A percentile compares a stretch with the other conserved stretches of the same genome.
These are phyloP conservation scores for Amanita rimosa DNA, from an alignment of 768 basidiomycete species.

Conservation along the genomic window DNA sequence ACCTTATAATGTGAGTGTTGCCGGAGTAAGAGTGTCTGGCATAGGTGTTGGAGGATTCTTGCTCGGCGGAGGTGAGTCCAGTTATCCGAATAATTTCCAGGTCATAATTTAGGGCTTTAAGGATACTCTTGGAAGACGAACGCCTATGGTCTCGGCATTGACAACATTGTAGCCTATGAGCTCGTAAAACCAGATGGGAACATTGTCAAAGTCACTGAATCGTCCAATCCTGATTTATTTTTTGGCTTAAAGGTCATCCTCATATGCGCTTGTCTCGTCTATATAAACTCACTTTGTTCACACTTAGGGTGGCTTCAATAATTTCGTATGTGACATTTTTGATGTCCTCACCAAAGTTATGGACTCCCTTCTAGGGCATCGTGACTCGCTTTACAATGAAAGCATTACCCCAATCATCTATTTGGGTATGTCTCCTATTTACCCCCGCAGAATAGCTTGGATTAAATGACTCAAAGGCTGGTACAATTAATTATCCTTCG, in stretches of 20 bases:
- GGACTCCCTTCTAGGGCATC: slow-evolving; percentile 28
- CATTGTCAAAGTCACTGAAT: slow-evolving; percentile 22
- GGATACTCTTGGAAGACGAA: slow-evolving; percentile 47
- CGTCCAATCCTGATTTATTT: slow-evolving; percentile 26
- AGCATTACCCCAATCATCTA: slow-evolving; percentile 39
- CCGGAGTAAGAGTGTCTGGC: slow-evolving; percentile 36
- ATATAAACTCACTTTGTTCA: background rate
- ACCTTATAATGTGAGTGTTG: slow-evolving; percentile 29
- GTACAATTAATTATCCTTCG: slow-evolving; percentile 24
- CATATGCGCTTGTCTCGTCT: background rate
- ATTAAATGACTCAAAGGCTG: slow-evolving; percentile 26
- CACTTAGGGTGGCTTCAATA: slow-evolving; percentile 50
- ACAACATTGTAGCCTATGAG: slow-evolving; percentile 43
- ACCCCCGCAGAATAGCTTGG: too few species aligned
- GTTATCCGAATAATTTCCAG: slow-evolving; percentile 23
- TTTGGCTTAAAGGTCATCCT: slow-evolving; percentile 25
- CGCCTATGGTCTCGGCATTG: slow-evolving; percentile 13
- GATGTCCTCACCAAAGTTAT: background rate
- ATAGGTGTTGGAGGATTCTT: slow-evolving; percentile 37
- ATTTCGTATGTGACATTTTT: slow-evolving; percentile 25
- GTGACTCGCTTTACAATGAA: slow-evolving; percentile 48
- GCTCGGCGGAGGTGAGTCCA: slow-evolving; percentile 34
- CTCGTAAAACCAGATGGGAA: slow-evolving; percentile 47
- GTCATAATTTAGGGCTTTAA: slow-evolving; percentile 19
- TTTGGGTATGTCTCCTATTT: slow-evolving; percentile 37